These are phyloP conservation scores for Yarrowia sp. DNA, from an alignment of 805 yeast genomes.

Conservation along the genomic window DNA sequence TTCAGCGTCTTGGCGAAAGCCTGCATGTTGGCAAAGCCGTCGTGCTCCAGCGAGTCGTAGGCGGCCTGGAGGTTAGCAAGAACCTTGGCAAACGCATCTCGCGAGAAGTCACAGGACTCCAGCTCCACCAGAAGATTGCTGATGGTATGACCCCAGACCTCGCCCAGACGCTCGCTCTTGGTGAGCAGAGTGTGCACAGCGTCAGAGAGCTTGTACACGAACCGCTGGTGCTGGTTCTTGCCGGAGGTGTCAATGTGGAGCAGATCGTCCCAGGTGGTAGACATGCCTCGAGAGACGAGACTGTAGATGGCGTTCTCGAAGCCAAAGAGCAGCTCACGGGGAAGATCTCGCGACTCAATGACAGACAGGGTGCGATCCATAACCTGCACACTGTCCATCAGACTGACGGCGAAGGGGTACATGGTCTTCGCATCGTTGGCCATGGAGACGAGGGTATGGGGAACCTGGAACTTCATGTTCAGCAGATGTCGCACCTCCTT, in stretches of 20 bases:
- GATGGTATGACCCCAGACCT: constrained; percentile 37
- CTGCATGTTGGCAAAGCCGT: constrained; percentile 14
- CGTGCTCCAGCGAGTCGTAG: constrained; percentile 11
- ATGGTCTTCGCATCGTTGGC: constrained; percentile 52
- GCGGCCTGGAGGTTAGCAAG: constrained; percentile 1
- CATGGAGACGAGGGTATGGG: constrained; percentile 48
- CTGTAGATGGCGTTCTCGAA: constrained; percentile 29
- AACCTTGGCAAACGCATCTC: constrained; percentile 29
- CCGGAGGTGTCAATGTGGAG: constrained; percentile 48
- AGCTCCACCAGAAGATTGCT: constrained; percentile 34
- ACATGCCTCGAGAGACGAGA: constrained; percentile 36
- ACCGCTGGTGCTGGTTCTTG: constrained; percentile 38
- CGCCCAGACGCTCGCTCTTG: constrained; percentile 31
- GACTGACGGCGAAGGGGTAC: constrained; percentile 55
- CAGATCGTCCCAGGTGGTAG: constrained; percentile 54
- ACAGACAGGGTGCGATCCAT: constrained; percentile 40
- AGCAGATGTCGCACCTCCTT: constrained; percentile 55
- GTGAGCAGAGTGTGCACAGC: constrained; percentile 38
- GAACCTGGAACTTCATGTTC: constrained; percentile 54
- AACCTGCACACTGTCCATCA: constrained; percentile 52
- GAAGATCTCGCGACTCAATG: constrained; percentile 36
- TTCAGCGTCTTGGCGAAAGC: constrained; percentile 14
- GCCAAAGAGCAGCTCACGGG: constrained; percentile 40
- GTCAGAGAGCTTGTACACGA: constrained; percentile 40
- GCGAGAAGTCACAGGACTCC: constrained; percentile 36